phyloP scores from a whole-genome alignment of 2,329 filamentous ascomycete species.

The Harringtonia lauricola region DNA sequence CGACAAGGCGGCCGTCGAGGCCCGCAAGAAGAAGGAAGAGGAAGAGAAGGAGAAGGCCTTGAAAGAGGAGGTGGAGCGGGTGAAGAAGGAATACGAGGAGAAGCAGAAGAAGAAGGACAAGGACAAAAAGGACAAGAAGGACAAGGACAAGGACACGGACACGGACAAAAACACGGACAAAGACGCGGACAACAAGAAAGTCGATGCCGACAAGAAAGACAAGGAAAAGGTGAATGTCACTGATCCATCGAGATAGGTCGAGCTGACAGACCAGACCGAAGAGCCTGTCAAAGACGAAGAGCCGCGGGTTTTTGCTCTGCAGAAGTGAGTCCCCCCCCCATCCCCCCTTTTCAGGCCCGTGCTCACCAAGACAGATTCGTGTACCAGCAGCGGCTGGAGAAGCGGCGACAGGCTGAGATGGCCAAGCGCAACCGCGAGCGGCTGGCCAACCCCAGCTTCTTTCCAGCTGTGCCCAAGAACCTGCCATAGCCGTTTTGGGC shows the following conservation, averaged over 20 bases:
- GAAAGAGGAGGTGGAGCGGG: slow-evolving; percentile 50
- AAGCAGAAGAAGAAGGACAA: slow-evolving; percentile 57
- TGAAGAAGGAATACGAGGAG: slow-evolving; percentile 71
- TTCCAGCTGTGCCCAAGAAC: slow-evolving; percentile 72
- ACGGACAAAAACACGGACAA: slow-evolving; percentile 31
- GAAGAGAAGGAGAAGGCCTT: slow-evolving; percentile 55
- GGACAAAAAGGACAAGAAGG: slow-evolving; percentile 49
- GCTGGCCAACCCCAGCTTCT: slow-evolving; percentile 64
- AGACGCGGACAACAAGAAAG: slow-evolving; percentile 18
- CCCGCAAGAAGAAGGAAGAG: slow-evolving; percentile 53
- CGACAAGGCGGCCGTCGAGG: slow-evolving; percentile 54
- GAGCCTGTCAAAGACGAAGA: slow-evolving; percentile 42
- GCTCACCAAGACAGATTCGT: slow-evolving; percentile 48
- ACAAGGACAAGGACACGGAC: slow-evolving; percentile 35
- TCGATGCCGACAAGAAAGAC: slow-evolving; percentile 9
- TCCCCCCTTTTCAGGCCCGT: not conserved
- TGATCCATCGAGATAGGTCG: no score
- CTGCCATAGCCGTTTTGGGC: slow-evolving; percentile 21
- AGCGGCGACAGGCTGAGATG: slow-evolving; percentile 62
- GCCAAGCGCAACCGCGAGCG: slow-evolving; percentile 74
- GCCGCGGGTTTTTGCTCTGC: slow-evolving; percentile 72
- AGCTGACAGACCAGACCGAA: slow-evolving; percentile 8
- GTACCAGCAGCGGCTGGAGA: slow-evolving; percentile 73
- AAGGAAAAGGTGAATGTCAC: not conserved
- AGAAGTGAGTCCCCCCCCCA: slow-evolving; percentile 46